Evolutionary conservation across 1,284 basidiomycete genomes (phyloP).

Genomic region (Singerocomus rubriflavus): DNA sequence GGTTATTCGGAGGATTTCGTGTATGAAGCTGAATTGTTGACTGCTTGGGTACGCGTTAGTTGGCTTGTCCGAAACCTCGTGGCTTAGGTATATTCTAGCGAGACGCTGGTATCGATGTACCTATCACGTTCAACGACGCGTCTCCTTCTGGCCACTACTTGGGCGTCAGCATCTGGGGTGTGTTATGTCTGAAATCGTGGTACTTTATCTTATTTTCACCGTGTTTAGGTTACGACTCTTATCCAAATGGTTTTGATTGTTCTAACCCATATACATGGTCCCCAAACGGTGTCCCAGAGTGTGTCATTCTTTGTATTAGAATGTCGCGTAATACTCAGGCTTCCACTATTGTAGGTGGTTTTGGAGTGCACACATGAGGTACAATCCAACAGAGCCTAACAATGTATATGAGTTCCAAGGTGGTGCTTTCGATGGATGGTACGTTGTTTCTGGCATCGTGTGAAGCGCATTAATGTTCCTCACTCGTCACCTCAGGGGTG

Average conservation of each 20-base stretch:
- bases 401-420: slow-evolving; percentile 49
- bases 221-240: slow-evolving; percentile 43
- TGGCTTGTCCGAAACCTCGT: neutral
- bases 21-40: slow-evolving; percentile 41
- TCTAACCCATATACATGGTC: slow-evolving; percentile 48
- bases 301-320: neutral
- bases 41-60: slow-evolving; percentile 34
- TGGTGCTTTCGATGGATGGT: slow-evolving; percentile 53
- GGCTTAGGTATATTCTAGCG: slow-evolving; percentile 31
- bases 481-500: slow-evolving; percentile 18
- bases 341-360: slow-evolving; percentile 4
- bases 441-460: slow-evolving; percentile 5
- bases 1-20: slow-evolving; percentile 42
- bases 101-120: slow-evolving; percentile 43
- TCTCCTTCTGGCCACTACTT: slow-evolving; percentile 44
- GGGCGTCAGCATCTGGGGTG: slow-evolving; percentile 46
- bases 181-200: neutral
- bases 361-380: slow-evolving; percentile 36
- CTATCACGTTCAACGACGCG: slow-evolving; percentile 45
- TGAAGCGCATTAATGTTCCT: neutral
- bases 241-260: slow-evolving; percentile 58
- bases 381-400: slow-evolving; percentile 41
- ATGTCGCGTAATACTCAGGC: neutral
- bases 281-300: slow-evolving; percentile 38
- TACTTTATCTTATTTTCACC: neutral